Percentiles rank a stretch among this genome's conserved stretches.
Evolutionary conservation across 2,329 filamentous ascomycete species (phyloP).

Genomic region (Sclerotinia sclerotiorum): DNA sequence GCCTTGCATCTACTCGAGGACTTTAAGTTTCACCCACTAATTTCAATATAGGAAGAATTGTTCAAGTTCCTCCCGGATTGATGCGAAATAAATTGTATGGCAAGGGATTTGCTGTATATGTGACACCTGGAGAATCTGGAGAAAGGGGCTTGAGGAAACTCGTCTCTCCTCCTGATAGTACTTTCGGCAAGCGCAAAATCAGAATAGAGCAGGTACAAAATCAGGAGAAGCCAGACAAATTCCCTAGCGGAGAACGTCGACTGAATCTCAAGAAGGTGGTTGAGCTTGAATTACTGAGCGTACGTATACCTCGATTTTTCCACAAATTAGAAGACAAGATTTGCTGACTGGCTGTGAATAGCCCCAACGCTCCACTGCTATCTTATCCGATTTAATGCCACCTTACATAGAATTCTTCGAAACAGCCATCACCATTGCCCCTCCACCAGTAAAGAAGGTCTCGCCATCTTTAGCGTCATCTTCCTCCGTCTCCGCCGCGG

Average conservation of each 20-base stretch:
- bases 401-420: constrained; percentile 38
- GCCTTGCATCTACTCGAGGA: constrained; percentile 35
- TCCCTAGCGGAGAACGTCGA: neutral
- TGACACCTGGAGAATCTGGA: constrained; percentile 47
- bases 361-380: constrained; percentile 33
- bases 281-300: constrained; percentile 34
- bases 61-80: constrained; percentile 51
- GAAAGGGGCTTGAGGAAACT: constrained; percentile 43
- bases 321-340: constrained; percentile 11
- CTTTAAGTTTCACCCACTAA: constrained; percentile 1
- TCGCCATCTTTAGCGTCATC: constrained; percentile 36
- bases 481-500: constrained; percentile 38
- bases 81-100: constrained; percentile 59
- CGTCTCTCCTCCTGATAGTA: constrained; percentile 38
- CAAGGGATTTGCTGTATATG: constrained; percentile 51
- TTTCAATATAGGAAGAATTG: constrained; percentile 47
- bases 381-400: constrained; percentile 35
- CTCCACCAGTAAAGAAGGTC: constrained; percentile 42
- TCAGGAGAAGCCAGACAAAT: neutral
- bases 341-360: constrained; percentile 29
- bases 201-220: constrained; percentile 40
- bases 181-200: constrained; percentile 42
- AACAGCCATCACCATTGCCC: constrained; percentile 38
- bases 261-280: constrained; percentile 17
- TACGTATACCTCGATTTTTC: constrained; percentile 26